Conservation (phyloP, 2,329 filamentous ascomycete species). For the Cladosporium austrohemisphaericum region DNA sequence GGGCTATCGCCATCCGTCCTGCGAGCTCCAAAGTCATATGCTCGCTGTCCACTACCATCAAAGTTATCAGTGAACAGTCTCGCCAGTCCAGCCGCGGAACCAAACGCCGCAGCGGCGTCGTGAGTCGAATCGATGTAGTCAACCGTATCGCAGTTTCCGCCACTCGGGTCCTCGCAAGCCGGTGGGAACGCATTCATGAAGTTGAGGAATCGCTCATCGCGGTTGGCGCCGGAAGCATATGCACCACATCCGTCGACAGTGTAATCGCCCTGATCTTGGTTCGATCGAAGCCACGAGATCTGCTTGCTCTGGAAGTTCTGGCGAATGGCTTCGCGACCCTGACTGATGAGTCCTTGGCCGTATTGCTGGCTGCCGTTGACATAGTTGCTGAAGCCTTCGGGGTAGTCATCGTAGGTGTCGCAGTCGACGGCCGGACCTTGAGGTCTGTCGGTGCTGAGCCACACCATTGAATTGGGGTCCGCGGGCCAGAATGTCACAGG, state of each 20-base stretch:
- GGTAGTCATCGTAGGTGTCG: constrained; percentile 32
- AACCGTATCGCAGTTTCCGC: constrained; percentile 29
- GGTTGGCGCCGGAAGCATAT: constrained; percentile 29
- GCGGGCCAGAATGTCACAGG: constrained; percentile 33
- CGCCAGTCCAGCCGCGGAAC: constrained; percentile 27
- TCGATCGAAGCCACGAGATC: constrained; percentile 32
- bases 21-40: constrained; percentile 33
- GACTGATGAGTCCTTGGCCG: constrained; percentile 23
- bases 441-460: constrained; percentile 30
- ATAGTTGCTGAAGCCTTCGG: constrained; percentile 31
- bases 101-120: constrained; percentile 33
- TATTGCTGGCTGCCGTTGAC: constrained; percentile 25
- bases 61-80: constrained; percentile 35
- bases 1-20: constrained; percentile 29
- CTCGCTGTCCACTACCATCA: constrained; percentile 26
- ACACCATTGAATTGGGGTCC: constrained; percentile 34
- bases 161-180: constrained; percentile 23
- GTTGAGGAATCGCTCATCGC: constrained; percentile 36
- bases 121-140: constrained; percentile 30
- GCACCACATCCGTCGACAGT: constrained; percentile 29
- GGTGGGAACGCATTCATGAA: constrained; percentile 33
- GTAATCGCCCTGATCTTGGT: constrained; percentile 31
- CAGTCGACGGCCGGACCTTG: constrained; percentile 27
- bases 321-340: constrained; percentile 26
- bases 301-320: constrained; percentile 31